Conservation (phyloP, 768 basidiomycete species). For the Trametes villosa region DNA sequence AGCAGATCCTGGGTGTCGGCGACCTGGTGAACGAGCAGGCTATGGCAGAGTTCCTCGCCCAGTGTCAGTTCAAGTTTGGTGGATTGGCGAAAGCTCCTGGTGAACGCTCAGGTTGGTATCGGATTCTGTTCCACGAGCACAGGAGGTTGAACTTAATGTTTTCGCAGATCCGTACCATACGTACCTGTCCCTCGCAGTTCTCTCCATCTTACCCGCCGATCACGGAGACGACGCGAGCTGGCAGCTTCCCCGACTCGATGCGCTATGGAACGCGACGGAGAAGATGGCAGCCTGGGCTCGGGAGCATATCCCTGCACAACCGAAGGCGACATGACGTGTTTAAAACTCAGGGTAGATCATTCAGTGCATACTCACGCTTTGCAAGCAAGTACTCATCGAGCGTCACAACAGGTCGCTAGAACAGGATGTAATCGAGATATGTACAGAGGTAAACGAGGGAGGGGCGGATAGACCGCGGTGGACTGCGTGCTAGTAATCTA, state of each 20-base stretch:
- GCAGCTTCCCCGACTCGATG: conserved; percentile 65
- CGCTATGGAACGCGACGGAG: conserved; percentile 68
- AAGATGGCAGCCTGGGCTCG: conserved; percentile 73
- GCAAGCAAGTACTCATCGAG: too few species aligned
- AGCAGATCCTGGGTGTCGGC: conserved; percentile 70
- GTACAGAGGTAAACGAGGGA: too few species aligned
- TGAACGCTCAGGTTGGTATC: conserved; percentile 69
- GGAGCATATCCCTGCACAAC: conserved; percentile 51
- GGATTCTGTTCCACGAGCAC: neutral
- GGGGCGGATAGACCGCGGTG: too few species aligned
- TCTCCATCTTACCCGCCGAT: conserved; percentile 60
- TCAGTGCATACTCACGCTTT: neutral
- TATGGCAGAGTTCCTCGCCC: conserved; percentile 65
- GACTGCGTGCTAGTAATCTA: too few species aligned
- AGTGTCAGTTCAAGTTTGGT: conserved; percentile 87
- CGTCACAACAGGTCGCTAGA: too few species aligned
- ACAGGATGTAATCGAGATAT: too few species aligned
- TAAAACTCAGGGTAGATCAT: neutral
- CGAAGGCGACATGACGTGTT: neutral
- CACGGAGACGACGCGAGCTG: conserved; percentile 44
- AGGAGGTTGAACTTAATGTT: neutral
- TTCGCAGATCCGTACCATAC: conserved; percentile 90
- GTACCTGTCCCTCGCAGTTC: conserved; percentile 83
- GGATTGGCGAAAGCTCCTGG: conserved; percentile 87
- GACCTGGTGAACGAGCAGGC: conserved; percentile 59